These are phyloP conservation scores for Mimosa bimucronata DNA, from an alignment of 306 rosid species.

Conservation along the genomic window DNA sequence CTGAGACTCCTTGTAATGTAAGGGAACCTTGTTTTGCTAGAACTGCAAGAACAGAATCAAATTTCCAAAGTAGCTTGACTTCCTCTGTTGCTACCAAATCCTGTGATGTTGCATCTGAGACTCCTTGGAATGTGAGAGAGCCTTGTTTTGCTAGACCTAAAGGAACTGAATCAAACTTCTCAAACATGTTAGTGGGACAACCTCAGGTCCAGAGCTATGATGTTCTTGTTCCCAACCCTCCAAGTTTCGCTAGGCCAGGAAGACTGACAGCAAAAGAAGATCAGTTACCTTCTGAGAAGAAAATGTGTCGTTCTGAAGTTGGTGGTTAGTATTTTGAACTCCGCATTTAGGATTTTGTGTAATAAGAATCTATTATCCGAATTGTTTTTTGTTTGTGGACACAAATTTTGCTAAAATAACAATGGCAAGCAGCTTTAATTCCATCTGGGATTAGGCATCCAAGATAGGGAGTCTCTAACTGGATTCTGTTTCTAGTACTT, in stretches of 20 bases:
- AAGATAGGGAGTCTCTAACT: not conserved
- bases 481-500: not conserved
- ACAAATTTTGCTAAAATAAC: not conserved
- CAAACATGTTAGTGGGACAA: slow-evolving; percentile 40
- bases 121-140: slow-evolving; percentile 41
- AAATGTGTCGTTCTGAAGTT: slow-evolving; percentile 36
- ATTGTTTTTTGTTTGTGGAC: not conserved
- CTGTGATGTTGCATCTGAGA: slow-evolving; percentile 41
- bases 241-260: slow-evolving; percentile 60
- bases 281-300: slow-evolving; percentile 40
- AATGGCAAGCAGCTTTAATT: not conserved
- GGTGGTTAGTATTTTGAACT: slow-evolving; percentile 46
- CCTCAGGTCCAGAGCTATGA: slow-evolving; percentile 37
- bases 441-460: not conserved
- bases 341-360: not conserved
- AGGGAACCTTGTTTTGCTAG: slow-evolving; percentile 69
- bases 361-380: not conserved
- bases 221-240: slow-evolving; percentile 51
- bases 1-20: slow-evolving; percentile 40
- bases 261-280: slow-evolving; percentile 27
- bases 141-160: slow-evolving; percentile 69
- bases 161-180: slow-evolving; percentile 22
- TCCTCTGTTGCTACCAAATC: slow-evolving; percentile 44
- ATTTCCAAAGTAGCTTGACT: slow-evolving; percentile 48
- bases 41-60: slow-evolving; percentile 36